A percentile compares a stretch with the other conserved stretches of the same genome.
phyloP scores from a whole-genome alignment of 805 yeast genomes.

The Metschnikowia lachancei region DNA sequence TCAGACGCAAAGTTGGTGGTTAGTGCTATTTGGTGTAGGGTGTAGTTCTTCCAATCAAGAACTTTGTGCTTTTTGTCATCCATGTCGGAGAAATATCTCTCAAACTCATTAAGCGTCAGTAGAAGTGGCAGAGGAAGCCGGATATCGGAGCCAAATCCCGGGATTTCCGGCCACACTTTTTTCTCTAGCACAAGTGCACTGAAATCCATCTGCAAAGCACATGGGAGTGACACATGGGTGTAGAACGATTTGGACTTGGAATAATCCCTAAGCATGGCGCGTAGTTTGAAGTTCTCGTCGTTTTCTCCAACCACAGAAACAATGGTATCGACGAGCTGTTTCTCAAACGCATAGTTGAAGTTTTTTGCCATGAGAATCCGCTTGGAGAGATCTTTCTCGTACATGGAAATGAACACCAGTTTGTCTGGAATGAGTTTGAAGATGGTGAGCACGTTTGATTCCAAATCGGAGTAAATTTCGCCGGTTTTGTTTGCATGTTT shows the following conservation, averaged over 20 bases:
- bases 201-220: slow-evolving; percentile 23
- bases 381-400: slow-evolving; percentile 37
- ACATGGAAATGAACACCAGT: slow-evolving; percentile 28
- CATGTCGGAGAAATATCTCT: slow-evolving; percentile 19
- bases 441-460: slow-evolving; percentile 23
- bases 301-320: slow-evolving; percentile 31
- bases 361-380: slow-evolving; percentile 31
- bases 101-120: slow-evolving; percentile 22
- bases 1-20: slow-evolving; percentile 31
- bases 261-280: slow-evolving; percentile 37
- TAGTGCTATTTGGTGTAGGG: slow-evolving; percentile 41
- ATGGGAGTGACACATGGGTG: slow-evolving; percentile 2
- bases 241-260: slow-evolving; percentile 21
- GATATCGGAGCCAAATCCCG: slow-evolving; percentile 22
- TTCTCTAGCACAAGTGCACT: slow-evolving; percentile 33
- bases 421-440: slow-evolving; percentile 37
- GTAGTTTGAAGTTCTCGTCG: slow-evolving; percentile 28
- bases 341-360: slow-evolving; percentile 22
- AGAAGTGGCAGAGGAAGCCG: slow-evolving; percentile 26
- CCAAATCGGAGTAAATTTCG: slow-evolving; percentile 18
- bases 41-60: slow-evolving; percentile 43
- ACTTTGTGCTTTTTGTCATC: slow-evolving; percentile 23
- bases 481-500: slow-evolving; percentile 17
- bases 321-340: slow-evolving; percentile 25
- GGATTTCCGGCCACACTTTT: slow-evolving; percentile 42